Evolutionary conservation across 805 yeast species (phyloP).

Genomic region (Tetrapisispora nanseiensis): DNA sequence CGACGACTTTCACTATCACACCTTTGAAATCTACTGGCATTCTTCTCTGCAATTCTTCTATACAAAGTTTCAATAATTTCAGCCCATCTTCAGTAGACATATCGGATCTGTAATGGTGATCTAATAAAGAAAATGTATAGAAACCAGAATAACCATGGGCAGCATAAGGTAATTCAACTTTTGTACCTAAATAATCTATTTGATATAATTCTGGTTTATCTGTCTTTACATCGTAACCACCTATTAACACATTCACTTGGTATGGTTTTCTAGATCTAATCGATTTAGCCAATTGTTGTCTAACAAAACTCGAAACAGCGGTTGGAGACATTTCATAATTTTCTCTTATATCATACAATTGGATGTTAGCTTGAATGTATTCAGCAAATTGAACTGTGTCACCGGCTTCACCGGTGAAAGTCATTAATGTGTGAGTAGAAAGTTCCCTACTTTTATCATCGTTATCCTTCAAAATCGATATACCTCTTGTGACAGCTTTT

Average conservation of each 20-base stretch:
- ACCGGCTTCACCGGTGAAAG: slow-evolving; percentile 92
- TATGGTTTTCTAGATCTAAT: slow-evolving; percentile 91
- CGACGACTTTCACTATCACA: slow-evolving; percentile 55
- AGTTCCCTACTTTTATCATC: slow-evolving; percentile 75
- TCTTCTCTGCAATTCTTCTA: slow-evolving; percentile 70
- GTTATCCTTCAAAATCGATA: slow-evolving; percentile 63
- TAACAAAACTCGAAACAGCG: slow-evolving; percentile 79
- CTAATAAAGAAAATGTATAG: slow-evolving; percentile 81
- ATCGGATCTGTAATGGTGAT: slow-evolving; percentile 76
- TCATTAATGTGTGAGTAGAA: slow-evolving; percentile 70
- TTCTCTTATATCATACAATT: slow-evolving; percentile 79
- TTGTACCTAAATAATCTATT: slow-evolving; percentile 91
- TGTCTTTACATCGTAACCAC: slow-evolving; percentile 60
- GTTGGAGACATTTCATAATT: slow-evolving; percentile 70
- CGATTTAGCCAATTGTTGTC: slow-evolving; percentile 80
- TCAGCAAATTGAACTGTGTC: slow-evolving; percentile 95
- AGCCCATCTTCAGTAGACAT: slow-evolving; percentile 73
- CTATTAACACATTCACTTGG: slow-evolving; percentile 86
- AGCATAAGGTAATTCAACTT: slow-evolving; percentile 84
- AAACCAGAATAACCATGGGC: slow-evolving; percentile 99
- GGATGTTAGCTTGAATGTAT: slow-evolving; percentile 85
- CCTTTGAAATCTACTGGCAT: slow-evolving; percentile 84
- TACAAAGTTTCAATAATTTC: slow-evolving; percentile 58
- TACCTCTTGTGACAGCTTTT: slow-evolving; percentile 85
- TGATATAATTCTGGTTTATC: slow-evolving; percentile 63